These are phyloP conservation scores for Gracilariopsis chorda DNA, from an alignment of 23 red algal genomes.

Conservation along the genomic window DNA sequence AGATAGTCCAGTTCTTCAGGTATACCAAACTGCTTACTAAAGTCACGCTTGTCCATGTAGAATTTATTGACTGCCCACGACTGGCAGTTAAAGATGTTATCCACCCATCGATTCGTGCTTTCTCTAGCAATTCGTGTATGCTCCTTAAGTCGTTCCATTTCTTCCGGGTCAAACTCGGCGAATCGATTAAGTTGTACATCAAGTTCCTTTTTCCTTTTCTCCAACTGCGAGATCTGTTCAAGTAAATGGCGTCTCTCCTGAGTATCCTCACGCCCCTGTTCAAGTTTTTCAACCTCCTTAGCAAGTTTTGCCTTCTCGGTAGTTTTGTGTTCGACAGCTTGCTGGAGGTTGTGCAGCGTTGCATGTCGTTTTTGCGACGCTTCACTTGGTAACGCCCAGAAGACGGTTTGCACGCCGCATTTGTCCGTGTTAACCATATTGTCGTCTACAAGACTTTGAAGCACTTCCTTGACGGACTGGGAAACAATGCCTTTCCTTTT, in stretches of 20 bases:
- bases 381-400: conserved; percentile 94
- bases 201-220: conserved; percentile 9
- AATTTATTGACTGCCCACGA: conserved; percentile 69
- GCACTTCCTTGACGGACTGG: conserved; percentile 95
- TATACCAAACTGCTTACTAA: conserved; percentile 86
- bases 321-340: not conserved
- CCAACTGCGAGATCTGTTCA: conserved; percentile 15
- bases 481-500: conserved; percentile 94
- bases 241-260: conserved; percentile 41
- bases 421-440: conserved; percentile 92
- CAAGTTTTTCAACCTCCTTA: not conserved
- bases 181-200: conserved; percentile 54
- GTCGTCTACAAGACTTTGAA: conserved; percentile 94
- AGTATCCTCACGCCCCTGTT: conserved; percentile 54
- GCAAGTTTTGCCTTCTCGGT: not conserved
- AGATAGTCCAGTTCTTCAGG: conserved; percentile 86
- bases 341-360: not conserved
- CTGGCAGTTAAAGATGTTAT: conserved; percentile 85
- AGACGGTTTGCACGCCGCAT: conserved; percentile 96
- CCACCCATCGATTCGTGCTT: conserved; percentile 83
- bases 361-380: conserved; percentile 57
- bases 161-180: conserved; percentile 79
- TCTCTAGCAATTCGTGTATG: conserved; percentile 52
- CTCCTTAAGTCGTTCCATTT: conserved; percentile 45
- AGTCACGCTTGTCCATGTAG: conserved; percentile 69